Conservation (phyloP, 306 rosid species). For the Adenanthera pavonina region DNA sequence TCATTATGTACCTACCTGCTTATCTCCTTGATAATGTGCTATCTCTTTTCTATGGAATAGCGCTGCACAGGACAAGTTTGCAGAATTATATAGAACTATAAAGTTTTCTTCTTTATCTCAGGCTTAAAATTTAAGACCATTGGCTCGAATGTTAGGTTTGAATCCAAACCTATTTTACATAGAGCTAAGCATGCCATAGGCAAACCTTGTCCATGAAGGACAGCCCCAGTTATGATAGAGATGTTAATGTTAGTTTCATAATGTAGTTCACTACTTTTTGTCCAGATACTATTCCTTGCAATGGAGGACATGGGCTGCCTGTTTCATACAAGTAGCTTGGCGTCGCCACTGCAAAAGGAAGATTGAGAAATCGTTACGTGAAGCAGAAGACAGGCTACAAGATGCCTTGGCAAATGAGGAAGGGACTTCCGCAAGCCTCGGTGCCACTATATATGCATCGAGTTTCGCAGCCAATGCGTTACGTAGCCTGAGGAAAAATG, state of each 20-base stretch:
- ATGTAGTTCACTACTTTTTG: slow-evolving; percentile 2
- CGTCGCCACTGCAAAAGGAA: slow-evolving; percentile 60
- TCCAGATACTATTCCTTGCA: slow-evolving; percentile 54
- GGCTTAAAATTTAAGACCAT: not conserved
- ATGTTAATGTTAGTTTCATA: not conserved
- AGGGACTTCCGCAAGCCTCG: slow-evolving; percentile 50
- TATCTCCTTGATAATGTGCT: not conserved
- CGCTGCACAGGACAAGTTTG: not conserved
- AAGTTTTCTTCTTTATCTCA: not conserved
- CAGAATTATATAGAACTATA: not conserved
- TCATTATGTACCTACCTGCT: not conserved
- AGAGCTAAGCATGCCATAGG: no score
- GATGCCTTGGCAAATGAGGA: slow-evolving; percentile 44
- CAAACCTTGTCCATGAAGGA: no score
- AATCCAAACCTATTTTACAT: no score
- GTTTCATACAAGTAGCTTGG: slow-evolving; percentile 80
- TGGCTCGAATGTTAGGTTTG: not conserved
- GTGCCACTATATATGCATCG: slow-evolving; percentile 73
- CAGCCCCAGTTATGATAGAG: not conserved
- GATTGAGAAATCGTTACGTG: slow-evolving; percentile 51
- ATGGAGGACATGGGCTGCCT: slow-evolving; percentile 82
- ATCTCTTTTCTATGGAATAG: not conserved
- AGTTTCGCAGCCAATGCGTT: slow-evolving; percentile 53
- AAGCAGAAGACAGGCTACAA: slow-evolving; percentile 55
- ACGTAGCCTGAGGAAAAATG: slow-evolving; percentile 40